A percentile compares a stretch with the other conserved stretches of the same genome.
Evolutionary conservation across 2,329 filamentous ascomycete genomes (phyloP).

Genomic region (Rasamsonia emersonii): DNA sequence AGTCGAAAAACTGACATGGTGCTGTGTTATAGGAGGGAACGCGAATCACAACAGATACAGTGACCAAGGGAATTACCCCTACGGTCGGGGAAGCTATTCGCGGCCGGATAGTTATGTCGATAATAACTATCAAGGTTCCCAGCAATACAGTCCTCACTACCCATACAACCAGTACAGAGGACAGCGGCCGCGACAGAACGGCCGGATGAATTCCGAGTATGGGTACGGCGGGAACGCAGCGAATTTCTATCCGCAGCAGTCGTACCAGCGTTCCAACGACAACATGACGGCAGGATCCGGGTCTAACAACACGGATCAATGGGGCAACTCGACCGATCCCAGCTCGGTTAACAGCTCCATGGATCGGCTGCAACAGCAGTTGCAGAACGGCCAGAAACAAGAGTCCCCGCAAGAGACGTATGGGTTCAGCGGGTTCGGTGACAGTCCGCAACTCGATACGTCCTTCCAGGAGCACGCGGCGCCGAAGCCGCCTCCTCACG

Average conservation of each 20-base stretch:
- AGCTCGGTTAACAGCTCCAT: constrained; percentile 91
- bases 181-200: constrained; percentile 22
- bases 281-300: constrained; percentile 64
- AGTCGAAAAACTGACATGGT: no score
- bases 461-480: constrained; percentile 1
- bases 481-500: constrained; percentile 5
- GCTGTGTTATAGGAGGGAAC: no score
- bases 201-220: constrained; percentile 26
- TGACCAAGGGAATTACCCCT: constrained; percentile 6
- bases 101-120: constrained; percentile 40
- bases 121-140: constrained; percentile 17
- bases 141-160: constrained; percentile 43
- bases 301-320: constrained; percentile 60
- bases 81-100: constrained; percentile 26
- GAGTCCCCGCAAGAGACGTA: constrained; percentile 49
- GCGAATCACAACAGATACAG: no score
- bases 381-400: constrained; percentile 27
- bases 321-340: constrained; percentile 76
- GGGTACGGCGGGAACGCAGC: constrained; percentile 4
- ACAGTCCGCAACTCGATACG: constrained; percentile 23
- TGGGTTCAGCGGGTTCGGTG: constrained; percentile 49
- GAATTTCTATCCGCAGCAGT: constrained; percentile 36
- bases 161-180: constrained; percentile 23
- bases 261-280: constrained; percentile 73
- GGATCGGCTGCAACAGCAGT: constrained; percentile 56